These are phyloP conservation scores for Tolypocladium cylindrosporum DNA, from an alignment of 2,329 filamentous ascomycete species.

Conservation along the genomic window DNA sequence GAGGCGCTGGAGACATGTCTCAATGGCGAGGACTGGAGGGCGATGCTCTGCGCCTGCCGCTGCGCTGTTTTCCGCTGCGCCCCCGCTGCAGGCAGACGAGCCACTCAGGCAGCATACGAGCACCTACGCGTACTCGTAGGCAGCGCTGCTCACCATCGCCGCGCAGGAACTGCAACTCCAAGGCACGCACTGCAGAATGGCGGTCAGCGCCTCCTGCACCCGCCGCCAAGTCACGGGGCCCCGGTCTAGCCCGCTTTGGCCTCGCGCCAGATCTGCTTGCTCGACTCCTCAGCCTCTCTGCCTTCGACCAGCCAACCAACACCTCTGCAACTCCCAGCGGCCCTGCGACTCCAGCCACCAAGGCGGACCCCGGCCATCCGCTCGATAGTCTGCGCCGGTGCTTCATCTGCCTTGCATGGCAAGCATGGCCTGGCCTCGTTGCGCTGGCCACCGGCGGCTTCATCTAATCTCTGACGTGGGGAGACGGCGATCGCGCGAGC, in stretches of 20 bases:
- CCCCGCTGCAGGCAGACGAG: not conserved
- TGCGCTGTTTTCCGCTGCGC: not conserved
- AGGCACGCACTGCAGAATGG: not conserved
- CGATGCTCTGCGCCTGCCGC: too few species aligned
- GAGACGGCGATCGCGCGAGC: not conserved
- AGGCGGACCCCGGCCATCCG: not conserved
- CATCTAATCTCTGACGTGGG: slow-evolving; percentile 1
- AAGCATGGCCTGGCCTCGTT: not conserved
- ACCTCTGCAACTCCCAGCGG: not conserved
- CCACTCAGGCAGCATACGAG: not conserved
- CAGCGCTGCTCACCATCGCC: not conserved
- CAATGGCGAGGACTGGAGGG: not conserved
- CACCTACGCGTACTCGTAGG: not conserved
- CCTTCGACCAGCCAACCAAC: not conserved
- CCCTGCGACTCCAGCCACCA: not conserved
- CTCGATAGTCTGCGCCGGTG: slow-evolving; percentile 1
- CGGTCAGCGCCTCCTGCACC: not conserved
- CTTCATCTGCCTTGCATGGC: not conserved
- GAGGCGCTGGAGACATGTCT: not conserved
- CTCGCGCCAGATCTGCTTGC: not conserved
- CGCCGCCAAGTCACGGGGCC: not conserved
- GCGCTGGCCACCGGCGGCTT: not conserved
- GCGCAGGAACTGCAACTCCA: not conserved
- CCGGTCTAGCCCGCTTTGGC: not conserved
- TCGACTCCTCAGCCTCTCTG: not conserved